phyloP scores from a whole-genome alignment of 768 basidiomycete genomes.

The Collybia sordida region DNA sequence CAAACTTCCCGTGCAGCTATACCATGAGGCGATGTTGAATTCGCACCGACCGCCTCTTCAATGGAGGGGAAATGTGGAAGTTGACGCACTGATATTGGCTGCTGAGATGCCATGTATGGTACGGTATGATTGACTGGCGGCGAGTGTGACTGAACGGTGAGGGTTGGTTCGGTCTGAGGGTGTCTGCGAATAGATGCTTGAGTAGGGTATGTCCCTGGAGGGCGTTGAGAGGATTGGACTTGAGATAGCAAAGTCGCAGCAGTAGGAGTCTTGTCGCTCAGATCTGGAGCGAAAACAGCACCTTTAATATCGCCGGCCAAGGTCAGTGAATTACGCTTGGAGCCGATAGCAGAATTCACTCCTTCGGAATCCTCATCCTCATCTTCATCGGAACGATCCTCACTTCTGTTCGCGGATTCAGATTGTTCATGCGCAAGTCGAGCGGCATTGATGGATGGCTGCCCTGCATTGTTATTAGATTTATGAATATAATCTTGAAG shows the following conservation, averaged over 20 bases:
- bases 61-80: conserved; percentile 82
- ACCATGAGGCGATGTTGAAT: conserved; percentile 72
- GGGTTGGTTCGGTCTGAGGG: conserved; percentile 54
- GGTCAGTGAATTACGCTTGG: conserved; percentile 74
- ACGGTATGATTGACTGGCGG: conserved; percentile 45
- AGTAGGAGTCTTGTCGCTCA: conserved; percentile 86
- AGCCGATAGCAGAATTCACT: conserved; percentile 54
- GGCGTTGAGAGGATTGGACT: conserved; percentile 67
- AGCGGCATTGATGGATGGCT: conserved; percentile 73
- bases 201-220: conserved; percentile 57
- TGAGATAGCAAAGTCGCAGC: conserved; percentile 75
- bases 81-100: conserved; percentile 67
- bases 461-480: conserved; percentile 83
- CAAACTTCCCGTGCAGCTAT: conserved; percentile 85
- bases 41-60: conserved; percentile 78
- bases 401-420: conserved; percentile 57
- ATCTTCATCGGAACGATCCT: conserved; percentile 80
- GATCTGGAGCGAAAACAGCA: conserved; percentile 57
- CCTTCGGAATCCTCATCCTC: conserved; percentile 87
- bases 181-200: conserved; percentile 81
- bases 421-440: conserved; percentile 69
- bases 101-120: conserved; percentile 50
- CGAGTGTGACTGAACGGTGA: conserved; percentile 58
- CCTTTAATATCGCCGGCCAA: conserved; percentile 66
- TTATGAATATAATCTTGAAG: conserved; percentile 90